Conservation (phyloP, 164 flowering plant genomes). For the Magnolia changhungtana region DNA sequence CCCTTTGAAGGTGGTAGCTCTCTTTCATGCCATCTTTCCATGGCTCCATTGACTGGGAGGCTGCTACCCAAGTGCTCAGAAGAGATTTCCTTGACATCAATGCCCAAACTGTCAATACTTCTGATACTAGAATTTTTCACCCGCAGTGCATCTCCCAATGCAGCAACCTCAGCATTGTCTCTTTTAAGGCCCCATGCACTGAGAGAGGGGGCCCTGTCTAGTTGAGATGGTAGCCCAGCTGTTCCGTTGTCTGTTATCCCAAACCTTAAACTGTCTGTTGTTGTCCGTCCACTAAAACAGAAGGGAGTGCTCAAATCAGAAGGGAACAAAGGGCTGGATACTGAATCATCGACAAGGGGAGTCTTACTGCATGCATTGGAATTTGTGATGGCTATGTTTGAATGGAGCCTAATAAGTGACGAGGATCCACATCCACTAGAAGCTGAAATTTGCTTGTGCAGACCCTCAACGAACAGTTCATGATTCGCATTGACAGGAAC, state of each 20-base stretch:
- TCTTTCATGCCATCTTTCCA: constrained; percentile 1
- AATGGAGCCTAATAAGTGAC: constrained; percentile 36
- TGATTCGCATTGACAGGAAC: constrained; percentile 6
- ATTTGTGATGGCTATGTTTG: constrained; percentile 12
- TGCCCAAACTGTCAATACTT: constrained; percentile 8
- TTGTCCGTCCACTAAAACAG: not conserved
- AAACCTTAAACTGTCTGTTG: constrained; percentile 6
- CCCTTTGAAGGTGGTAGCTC: constrained; percentile 3
- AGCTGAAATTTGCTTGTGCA: constrained; percentile 13
- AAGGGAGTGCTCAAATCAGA: constrained; percentile 24
- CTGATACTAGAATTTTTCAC: constrained; percentile 5
- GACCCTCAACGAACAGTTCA: constrained; percentile 10
- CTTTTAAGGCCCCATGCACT: constrained; percentile 62
- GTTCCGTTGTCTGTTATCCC: not conserved
- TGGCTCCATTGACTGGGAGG: constrained; percentile 36
- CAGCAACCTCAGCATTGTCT: constrained; percentile 25
- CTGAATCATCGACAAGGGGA: constrained; percentile 22
- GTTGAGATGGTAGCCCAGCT: constrained; percentile 14
- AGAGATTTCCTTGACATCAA: constrained; percentile 36
- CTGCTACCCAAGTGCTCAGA: constrained; percentile 29
- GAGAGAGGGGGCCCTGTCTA: constrained; percentile 54
- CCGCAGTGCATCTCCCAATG: constrained; percentile 19
- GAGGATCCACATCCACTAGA: constrained; percentile 49
- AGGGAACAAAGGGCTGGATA: constrained; percentile 9
- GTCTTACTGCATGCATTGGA: constrained; percentile 4